Base-by-base conservation (phyloP, 371 early-diverging fungal species). In the Batkoa obscura region DNA sequence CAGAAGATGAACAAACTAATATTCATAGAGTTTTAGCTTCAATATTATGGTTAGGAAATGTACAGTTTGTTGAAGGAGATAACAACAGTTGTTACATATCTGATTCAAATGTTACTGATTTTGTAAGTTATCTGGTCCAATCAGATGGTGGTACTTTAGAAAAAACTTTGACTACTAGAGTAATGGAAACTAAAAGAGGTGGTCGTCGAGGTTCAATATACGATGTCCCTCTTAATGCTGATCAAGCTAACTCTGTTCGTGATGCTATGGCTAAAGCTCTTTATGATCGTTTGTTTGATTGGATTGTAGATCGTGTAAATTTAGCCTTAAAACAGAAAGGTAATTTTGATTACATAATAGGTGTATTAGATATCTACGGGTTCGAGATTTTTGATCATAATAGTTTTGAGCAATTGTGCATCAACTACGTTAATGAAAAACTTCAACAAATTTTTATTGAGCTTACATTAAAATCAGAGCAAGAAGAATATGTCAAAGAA, bases 391-490 rank as follows among this genome's bases (percentile, higher is more conserved):
- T 90, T 64, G 77, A 95, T 57, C 83, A 88, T 59, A 99, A 99
- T 76, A 91, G 90, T 52, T 99, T 99, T 70, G 99, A 99, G 68
- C 99, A 99, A 72, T 82, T 99, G 60, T 98, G 98, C 72, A 99
- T 99, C 74, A 99, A 99, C 74, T 99, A 99, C 61, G 98, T 98
- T 57, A 99, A 99, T 72, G 99, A 99, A 66, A 92, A 94, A 69
- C 74, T 99, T 59, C 99, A 99, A 66, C 99, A 99, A 66, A 98
- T 98, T 64, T 99, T 99, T 63, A 99, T 99, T 57, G 92, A 93
- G 65, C 72, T 94, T 58, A 90, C 99, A n/a, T 81, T 99, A 50
- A 88, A 90, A 67, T 82, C 94, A 0, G 97, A 98, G 69, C 96
- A 95, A 71, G 96, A 95, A 68, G 96, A 95, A 65, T 95, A 95